These are phyloP conservation scores for Daldinia decipiens DNA, from an alignment of 495 filamentous ascomycete genomes.

Conservation along the genomic window DNA sequence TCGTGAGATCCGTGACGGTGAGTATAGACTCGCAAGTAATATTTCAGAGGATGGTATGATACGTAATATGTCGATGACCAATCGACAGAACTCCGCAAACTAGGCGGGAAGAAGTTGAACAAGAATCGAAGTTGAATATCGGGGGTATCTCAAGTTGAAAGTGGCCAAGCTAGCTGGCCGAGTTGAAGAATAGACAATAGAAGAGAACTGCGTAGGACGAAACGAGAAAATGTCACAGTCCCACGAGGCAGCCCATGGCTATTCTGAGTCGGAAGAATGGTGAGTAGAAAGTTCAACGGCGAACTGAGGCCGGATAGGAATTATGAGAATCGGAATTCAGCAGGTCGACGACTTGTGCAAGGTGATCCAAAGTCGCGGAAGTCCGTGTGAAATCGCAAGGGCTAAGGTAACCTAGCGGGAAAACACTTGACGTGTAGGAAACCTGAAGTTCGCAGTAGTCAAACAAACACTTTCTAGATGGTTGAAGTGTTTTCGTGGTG, in stretches of 20 bases:
- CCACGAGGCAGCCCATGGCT: conserved; percentile 32
- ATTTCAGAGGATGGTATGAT: conserved; percentile 4
- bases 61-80: conserved; percentile 9
- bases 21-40: neutral
- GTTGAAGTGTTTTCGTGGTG: conserved; percentile 7
- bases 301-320: conserved; percentile 7
- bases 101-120: conserved; percentile 3
- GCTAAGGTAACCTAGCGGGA: conserved; percentile 11
- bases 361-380: conserved; percentile 32
- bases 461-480: conserved; percentile 1
- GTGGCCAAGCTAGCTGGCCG: conserved; percentile 37
- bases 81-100: conserved; percentile 14
- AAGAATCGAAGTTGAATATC: conserved; percentile 25
- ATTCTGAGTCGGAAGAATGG: conserved; percentile 17
- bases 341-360: conserved; percentile 29
- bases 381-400: conserved; percentile 21
- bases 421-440: conserved; percentile 7
- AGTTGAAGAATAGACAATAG: conserved; percentile 28
- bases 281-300: conserved; percentile 1
- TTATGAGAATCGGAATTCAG: conserved; percentile 27
- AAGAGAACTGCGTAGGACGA: conserved; percentile 30
- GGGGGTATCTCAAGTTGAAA: conserved; percentile 41
- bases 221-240: conserved; percentile 34
- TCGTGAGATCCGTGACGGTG: conserved; percentile 2
- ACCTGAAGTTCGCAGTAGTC: neutral